Evolutionary conservation across 306 rosid genomes (phyloP), one percentile per base, ranked within the genome.

Genomic region (Echinosophora koreensis): DNA sequence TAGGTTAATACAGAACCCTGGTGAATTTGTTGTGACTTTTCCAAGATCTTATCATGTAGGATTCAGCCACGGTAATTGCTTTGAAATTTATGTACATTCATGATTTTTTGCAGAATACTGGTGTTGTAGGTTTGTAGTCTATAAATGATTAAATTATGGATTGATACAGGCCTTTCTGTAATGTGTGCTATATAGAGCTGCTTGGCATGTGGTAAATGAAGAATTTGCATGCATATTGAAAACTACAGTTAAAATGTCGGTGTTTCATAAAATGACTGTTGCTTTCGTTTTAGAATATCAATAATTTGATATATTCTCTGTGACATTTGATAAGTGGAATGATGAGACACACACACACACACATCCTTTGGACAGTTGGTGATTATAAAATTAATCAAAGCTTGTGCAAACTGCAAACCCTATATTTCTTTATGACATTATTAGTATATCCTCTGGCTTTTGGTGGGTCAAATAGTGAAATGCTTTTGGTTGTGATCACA

Each of bases 41-140:
- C 99, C 99, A 77, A 89, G 98, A 82, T 97, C 99, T 77, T 95
- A 95, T 86, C 99, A 95, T 86, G 97, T 95, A 38, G 99, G 99
- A 90, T 95, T 95, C 94, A 92, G 99, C 89, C 99, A 95, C 46
- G 99, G 99, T 95, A 95, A 92, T 85, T 83, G 47, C 79, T 89
- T 82, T 82, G 70, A 66, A 44, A 72, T 71, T 77, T 77, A 60
- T 67, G 28, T 73, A 65, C 44, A 8, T 79, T 80, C 39, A 15
- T 46, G 13, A 69, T 56, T 47, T 80, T 52, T 65, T 71, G 38
- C 77, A 39, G 50, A 38, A 72, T 52, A 58, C 74, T 49, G 32
- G 38, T 70, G 50, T 18, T 65, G 3, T 60, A 58, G 69, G 64
- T 52, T 60, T 69, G 32, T 62, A 41, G 37, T 69, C 18, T 44